Percentiles rank a stretch among this genome's conserved stretches.
Evolutionary conservation across 441 rosid genomes (phyloP).

Genomic region (Euphorbia neoarborescens): DNA sequence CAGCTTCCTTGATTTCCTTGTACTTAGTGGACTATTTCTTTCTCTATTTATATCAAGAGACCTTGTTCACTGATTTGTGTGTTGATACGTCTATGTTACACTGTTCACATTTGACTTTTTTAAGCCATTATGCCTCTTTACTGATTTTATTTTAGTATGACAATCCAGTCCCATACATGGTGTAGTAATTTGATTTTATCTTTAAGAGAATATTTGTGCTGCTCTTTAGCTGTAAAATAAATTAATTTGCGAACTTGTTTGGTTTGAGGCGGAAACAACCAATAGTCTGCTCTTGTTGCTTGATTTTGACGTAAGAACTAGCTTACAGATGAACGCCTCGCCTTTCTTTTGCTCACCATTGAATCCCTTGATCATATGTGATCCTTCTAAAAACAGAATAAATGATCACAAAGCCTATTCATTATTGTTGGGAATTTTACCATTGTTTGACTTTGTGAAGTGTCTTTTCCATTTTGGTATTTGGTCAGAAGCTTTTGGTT

Average conservation of each 20-base stretch:
- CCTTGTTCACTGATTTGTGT: constrained; percentile 15
- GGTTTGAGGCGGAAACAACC: not conserved
- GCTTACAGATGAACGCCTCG: not conserved
- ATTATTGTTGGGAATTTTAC: not conserved
- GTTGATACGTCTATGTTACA: constrained; percentile 15
- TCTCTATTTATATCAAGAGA: constrained; percentile 6
- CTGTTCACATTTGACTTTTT: constrained; percentile 25
- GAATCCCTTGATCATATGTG: not conserved
- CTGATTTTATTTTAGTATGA: not conserved
- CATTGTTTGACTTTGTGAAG: not conserved
- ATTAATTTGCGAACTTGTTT: too few species aligned
- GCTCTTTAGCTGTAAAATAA: too few species aligned
- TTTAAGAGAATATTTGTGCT: not conserved
- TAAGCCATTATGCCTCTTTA: not conserved
- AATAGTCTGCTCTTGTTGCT: not conserved
- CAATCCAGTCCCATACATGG: not conserved
- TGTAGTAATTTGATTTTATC: not conserved
- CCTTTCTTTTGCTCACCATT: not conserved
- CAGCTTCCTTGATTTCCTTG: constrained; percentile 24
- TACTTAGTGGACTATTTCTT: constrained; percentile 7
- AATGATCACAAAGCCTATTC: not conserved
- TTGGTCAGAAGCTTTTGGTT: not conserved
- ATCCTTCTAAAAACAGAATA: not conserved
- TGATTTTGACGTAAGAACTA: not conserved
- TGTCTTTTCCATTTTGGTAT: not conserved